Base-by-base conservation (phyloP, 1,139 yeast species). In the Geotrichum carabidarum region DNA sequence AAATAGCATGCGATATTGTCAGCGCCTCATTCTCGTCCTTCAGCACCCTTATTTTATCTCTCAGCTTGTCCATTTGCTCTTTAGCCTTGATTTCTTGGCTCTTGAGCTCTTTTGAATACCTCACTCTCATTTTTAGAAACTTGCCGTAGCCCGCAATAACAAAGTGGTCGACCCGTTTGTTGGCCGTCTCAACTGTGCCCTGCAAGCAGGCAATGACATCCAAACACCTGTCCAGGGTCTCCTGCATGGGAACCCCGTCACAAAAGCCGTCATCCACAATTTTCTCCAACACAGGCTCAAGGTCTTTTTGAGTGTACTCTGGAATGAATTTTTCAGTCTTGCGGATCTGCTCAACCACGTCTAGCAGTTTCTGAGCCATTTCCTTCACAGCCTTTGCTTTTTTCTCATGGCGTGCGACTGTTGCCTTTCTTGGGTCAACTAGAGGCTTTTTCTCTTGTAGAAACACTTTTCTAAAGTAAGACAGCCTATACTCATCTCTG, bases 21-120 rank as follows among this genome's bases (percentile, higher is more conserved):
- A 43, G 17, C n/a, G 46, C 8, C 46, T 7, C 11, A 30, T 3
- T 27, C 30, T 43, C 36, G 6, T 43, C 17, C 30, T 34, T 34
- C 2, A 34, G 27, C 31, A 4, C 18, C 15, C n/a, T 11, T 12
- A 27, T 61, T 65, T 44, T 58, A 57, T 43, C 48, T 11, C 36
- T 22, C 50, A 32, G 49, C 43, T 44, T 44, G 8, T 11, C 17
- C 43, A 37, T 7, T 32, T 45, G 48, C 38, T 22, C 40, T 48
- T 27, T 56, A 50, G 43, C 53, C 50, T 50, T 54, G 46, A 14
- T 11, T 44, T 52, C 50, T 57, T 57, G 22, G 37, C 40, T 14
- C 56, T 56, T 60, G 22, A 38, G 22, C n/a, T 44, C 50, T 22
- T 38, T 44, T 8, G 36, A 8, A 42, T 38, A 44, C 40, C 41